Conservation (phyloP, 345 rosid species). For the Erodium maritimum region DNA sequence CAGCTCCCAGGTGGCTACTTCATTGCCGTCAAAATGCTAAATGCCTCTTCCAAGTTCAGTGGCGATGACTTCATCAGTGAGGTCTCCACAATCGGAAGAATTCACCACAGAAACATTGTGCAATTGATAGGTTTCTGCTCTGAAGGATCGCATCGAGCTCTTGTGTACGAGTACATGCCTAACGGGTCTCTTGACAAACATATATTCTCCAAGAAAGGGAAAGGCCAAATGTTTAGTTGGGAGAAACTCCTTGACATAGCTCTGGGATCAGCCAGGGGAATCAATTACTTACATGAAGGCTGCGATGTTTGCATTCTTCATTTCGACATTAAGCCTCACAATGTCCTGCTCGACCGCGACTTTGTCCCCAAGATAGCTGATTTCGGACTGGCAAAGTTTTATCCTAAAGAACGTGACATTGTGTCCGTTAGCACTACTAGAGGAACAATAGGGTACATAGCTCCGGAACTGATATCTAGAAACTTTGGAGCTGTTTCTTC, state of each 20-base stretch:
- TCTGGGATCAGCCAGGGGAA: constrained; percentile 10
- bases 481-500: neutral
- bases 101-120: constrained; percentile 24
- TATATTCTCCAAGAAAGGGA: neutral
- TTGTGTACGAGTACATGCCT: too few species aligned
- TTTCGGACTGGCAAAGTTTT: constrained; percentile 18
- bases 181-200: constrained; percentile 20
- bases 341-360: constrained; percentile 13
- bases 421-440: neutral
- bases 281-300: constrained; percentile 17
- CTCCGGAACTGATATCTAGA: constrained; percentile 1
- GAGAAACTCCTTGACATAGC: constrained; percentile 5
- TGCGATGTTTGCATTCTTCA: constrained; percentile 16
- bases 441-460: constrained; percentile 1
- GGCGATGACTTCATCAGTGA: constrained; percentile 31
- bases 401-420: neutral
- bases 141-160: constrained; percentile 13
- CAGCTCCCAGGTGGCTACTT: constrained; percentile 4
- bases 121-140: constrained; percentile 27
- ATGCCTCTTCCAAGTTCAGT: constrained; percentile 1
- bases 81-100: constrained; percentile 30
- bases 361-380: constrained; percentile 16
- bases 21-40: constrained; percentile 21
- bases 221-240: neutral
- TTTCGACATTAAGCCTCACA: constrained; percentile 22